Conservation (phyloP, 148 eudicot genomes). For the Amaranthus hypochondriacus region DNA sequence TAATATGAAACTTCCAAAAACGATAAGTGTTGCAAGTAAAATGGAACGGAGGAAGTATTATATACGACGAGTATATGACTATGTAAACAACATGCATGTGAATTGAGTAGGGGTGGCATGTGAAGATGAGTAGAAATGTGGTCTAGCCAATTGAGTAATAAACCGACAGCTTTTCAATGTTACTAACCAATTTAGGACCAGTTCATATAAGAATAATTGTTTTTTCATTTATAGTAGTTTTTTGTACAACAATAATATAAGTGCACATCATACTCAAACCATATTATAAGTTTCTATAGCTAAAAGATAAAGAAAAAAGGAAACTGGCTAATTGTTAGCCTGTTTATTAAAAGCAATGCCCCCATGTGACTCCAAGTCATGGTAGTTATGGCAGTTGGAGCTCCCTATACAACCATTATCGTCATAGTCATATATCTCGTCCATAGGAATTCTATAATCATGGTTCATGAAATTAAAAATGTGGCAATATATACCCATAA, state of each 20-base stretch:
- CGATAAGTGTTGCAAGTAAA: background rate
- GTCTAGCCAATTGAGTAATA: constrained; percentile 19
- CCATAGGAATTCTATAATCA: no score
- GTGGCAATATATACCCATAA: no score
- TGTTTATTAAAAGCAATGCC: constrained; percentile 21
- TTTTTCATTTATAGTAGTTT: background rate
- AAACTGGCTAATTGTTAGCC: constrained; percentile 1
- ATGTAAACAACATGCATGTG: constrained; percentile 14
- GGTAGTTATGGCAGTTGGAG: constrained; percentile 40
- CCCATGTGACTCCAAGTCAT: constrained; percentile 30
- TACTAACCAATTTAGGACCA: background rate
- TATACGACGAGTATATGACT: no score
- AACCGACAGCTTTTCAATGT: constrained; percentile 7
- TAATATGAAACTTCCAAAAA: no score
- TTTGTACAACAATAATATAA: background rate
- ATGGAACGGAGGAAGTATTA: no score
- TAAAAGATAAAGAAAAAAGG: background rate
- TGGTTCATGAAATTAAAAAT: no score
- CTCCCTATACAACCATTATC: constrained; percentile 19
- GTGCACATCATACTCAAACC: background rate
- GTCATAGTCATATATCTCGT: background rate
- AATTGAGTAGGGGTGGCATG: constrained; percentile 12
- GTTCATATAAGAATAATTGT: constrained; percentile 9
- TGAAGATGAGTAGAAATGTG: constrained; percentile 13
- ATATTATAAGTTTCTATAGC: background rate